Evolutionary conservation across 1,284 basidiomycete genomes (phyloP).

Genomic region (Pseudozyma pruni): DNA sequence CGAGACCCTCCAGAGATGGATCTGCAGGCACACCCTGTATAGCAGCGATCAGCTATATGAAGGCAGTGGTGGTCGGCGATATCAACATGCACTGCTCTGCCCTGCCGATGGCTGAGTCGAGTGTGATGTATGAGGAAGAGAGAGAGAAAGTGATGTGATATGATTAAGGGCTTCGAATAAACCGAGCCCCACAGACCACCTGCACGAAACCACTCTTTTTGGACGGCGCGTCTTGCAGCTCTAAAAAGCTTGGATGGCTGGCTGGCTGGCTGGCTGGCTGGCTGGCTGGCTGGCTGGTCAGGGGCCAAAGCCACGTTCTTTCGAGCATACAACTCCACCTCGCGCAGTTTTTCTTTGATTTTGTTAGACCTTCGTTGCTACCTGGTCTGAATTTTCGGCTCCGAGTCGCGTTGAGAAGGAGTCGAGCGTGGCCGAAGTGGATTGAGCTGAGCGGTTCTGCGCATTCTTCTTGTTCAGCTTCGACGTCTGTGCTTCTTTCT

Average conservation of each 20-base stretch:
- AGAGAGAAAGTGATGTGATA: background rate
- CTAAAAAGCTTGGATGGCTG: no score
- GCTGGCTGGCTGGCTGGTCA: no score
- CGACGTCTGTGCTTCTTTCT: background rate
- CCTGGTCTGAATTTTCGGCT: slow-evolving; percentile 10
- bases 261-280: no score
- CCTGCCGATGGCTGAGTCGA: no score
- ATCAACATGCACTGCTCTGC: no score
- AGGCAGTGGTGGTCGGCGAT: no score
- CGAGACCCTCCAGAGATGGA: slow-evolving; percentile 3
- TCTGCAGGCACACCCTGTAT: background rate
- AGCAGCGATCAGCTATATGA: background rate
- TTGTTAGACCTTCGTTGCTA: slow-evolving; percentile 12
- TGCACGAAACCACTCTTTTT: background rate
- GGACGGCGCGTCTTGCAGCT: background rate
- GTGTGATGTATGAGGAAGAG: no score
- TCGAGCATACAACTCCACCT: slow-evolving; percentile 7
- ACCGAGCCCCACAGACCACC: slow-evolving; percentile 12
- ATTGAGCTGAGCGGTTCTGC: background rate
- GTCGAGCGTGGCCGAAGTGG: background rate
- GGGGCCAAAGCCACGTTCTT: slow-evolving; percentile 15
- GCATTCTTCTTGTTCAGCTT: slow-evolving; percentile 12
- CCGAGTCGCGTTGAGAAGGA: slow-evolving; percentile 21
- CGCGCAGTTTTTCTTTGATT: background rate
- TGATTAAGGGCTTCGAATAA: no score